Evolutionary conservation across 192 early-diverging fungal species (phyloP).

Genomic region (Mortierella hygrophila): DNA sequence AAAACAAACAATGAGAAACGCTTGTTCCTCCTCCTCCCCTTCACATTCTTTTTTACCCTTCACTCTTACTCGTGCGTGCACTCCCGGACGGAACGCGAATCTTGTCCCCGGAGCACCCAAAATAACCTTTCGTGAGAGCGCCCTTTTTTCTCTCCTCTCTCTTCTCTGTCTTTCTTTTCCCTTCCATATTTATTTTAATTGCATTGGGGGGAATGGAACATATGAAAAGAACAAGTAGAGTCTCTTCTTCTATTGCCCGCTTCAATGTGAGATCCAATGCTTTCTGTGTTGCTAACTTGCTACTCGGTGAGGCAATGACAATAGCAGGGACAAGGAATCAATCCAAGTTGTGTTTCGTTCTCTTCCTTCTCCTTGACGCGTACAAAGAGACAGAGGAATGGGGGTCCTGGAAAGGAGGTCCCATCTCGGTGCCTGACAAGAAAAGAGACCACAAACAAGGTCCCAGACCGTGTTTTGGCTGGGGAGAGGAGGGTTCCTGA

Average conservation of each 20-base stretch:
- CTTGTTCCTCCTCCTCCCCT: background rate
- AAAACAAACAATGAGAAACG: background rate
- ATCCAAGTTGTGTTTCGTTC: background rate
- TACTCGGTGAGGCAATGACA: background rate
- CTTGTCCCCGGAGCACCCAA: constrained; percentile 15
- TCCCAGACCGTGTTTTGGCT: background rate
- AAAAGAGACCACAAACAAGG: background rate
- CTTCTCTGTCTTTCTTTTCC: background rate
- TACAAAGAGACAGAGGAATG: background rate
- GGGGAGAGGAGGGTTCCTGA: background rate
- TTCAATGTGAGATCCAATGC: background rate
- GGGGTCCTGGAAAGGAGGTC: background rate
- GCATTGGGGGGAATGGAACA: background rate
- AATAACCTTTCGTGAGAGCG: constrained; percentile 7
- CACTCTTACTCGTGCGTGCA: background rate
- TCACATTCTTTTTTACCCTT: background rate
- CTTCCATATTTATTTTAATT: background rate
- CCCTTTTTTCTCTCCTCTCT: background rate
- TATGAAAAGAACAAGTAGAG: background rate
- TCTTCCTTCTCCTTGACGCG: background rate
- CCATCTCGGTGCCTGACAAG: background rate
- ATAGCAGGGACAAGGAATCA: background rate
- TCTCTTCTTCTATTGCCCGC: background rate
- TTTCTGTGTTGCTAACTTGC: background rate
- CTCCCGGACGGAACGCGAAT: constrained; percentile 9